phyloP scores from a whole-genome alignment of 257 asterid genomes.

The Buddleja alternifolia region DNA sequence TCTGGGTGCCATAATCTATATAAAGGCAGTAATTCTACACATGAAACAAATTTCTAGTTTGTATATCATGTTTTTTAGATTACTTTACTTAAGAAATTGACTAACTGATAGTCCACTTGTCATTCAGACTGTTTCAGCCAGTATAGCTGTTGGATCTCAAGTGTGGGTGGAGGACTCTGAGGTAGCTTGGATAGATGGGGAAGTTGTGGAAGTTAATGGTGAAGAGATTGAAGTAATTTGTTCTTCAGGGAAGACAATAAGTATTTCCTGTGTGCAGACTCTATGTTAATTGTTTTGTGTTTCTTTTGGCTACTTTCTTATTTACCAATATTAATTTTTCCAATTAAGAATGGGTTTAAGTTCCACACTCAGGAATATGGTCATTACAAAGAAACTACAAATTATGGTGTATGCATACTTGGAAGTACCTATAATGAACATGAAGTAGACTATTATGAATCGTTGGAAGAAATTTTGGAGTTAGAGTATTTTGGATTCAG shows the following conservation, averaged over 20 bases:
- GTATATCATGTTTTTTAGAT: neutral
- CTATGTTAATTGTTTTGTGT: neutral
- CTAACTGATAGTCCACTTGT: slow-evolving; percentile 26
- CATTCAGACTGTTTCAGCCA: too few relatives aligned
- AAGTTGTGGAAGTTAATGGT: slow-evolving; percentile 61
- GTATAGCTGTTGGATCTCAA: slow-evolving; percentile 79
- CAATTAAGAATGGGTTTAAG: neutral
- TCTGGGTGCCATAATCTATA: too few relatives aligned
- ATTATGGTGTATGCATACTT: too few relatives aligned
- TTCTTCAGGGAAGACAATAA: slow-evolving; percentile 73
- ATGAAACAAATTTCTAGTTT: neutral
- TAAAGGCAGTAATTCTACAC: too few relatives aligned
- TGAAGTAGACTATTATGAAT: too few relatives aligned
- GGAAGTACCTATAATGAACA: too few relatives aligned
- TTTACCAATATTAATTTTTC: neutral
- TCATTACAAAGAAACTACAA: too few relatives aligned
- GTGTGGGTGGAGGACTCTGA: slow-evolving; percentile 96
- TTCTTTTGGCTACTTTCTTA: neutral
- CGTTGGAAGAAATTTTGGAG: too few relatives aligned
- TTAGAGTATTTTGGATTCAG: too few relatives aligned
- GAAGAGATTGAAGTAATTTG: slow-evolving; percentile 65
- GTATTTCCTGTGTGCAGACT: slow-evolving; percentile 32
- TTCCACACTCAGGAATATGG: too few relatives aligned
- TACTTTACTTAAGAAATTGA: neutral
- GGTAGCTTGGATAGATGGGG: slow-evolving; percentile 91